Base-by-base conservation (phyloP, 371 early-diverging fungal genomes). In the Apophysomyces sp. region DNA sequence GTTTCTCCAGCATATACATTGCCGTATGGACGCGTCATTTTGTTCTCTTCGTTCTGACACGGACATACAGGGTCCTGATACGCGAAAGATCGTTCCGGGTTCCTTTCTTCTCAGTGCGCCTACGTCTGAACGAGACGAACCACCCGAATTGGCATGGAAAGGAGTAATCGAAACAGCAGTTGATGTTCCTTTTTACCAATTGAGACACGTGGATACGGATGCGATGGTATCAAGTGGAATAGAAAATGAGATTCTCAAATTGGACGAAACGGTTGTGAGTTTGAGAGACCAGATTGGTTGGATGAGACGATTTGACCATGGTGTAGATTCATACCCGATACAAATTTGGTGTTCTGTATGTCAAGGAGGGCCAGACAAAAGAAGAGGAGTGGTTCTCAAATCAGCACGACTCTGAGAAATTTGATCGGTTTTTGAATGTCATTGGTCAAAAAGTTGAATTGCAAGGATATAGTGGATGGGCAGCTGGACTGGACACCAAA, bases 341-440 rank as follows among this genome's bases (percentile, higher is more conserved):
- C 68, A 92, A 92, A 70, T 91, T 92, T 84, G 92, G 91, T 2
- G 84, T 92, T 2, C 70, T 82, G 30, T 83, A 88, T 63, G 73
- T 91, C 3, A 73, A 63, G 30, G 69, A 78, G 13, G 88, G 87
- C 2, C 91, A 92, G 60, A 71, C 75, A 1, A 83, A 76, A 2
- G 92, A 92, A 62, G 89, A 87, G 56, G 89, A 91, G 29, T 86
- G 89, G 89, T 85, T 91, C 52, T 61, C 72, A 24, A 92, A 92
- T 67, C 67, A 71, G 52, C 66, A 72, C 21, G 57, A 81, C 4
- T 87, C 91, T 13, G 68, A 70, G 1, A 73, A 73, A 8, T 90
- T 86, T 61, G 74, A 86, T 27, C 74, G 78, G 32, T 88, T 93
- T 56, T 61, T 92, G 49, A 73, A 80, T 34, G 86, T 85, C 29